These are phyloP conservation scores for Neurospora terricola DNA, from an alignment of 495 filamentous ascomycete genomes.

Conservation along the genomic window DNA sequence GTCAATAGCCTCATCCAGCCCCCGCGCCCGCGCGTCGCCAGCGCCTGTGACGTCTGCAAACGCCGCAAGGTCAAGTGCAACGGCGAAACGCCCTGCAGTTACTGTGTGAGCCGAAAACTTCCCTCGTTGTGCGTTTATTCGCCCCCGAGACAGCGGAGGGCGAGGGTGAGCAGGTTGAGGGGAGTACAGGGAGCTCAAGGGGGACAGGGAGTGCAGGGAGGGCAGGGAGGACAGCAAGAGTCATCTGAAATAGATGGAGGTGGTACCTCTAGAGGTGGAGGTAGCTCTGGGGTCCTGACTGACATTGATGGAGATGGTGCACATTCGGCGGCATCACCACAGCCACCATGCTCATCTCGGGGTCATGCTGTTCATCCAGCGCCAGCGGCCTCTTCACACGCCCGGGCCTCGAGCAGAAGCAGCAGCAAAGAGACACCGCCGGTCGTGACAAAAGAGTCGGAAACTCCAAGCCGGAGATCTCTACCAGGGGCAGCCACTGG, in stretches of 20 bases:
- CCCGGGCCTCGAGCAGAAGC: not conserved
- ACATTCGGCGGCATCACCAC: not conserved
- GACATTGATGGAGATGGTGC: not conserved
- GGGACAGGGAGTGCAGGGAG: too few species aligned
- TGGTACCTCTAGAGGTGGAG: not conserved
- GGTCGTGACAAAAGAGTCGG: not conserved
- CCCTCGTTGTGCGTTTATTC: constrained; percentile 19
- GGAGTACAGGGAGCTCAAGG: not conserved
- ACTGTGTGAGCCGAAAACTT: constrained; percentile 19
- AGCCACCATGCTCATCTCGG: not conserved
- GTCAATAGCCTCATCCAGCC: not conserved
- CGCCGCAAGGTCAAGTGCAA: constrained; percentile 35
- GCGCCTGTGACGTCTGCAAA: constrained; percentile 38
- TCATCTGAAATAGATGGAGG: not conserved
- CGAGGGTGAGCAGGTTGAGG: not conserved
- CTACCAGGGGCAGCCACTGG: not conserved
- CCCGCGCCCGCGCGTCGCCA: constrained; percentile 26
- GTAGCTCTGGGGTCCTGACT: not conserved
- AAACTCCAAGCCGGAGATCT: not conserved
- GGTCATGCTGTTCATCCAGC: not conserved
- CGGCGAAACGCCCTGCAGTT: constrained; percentile 25
- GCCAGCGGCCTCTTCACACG: not conserved
- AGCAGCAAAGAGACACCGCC: not conserved
- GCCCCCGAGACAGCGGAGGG: not conserved
- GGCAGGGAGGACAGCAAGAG: not conserved